Conservation (phyloP, 768 basidiomycete genomes). For the Phanerodontia chrysosporium region DNA sequence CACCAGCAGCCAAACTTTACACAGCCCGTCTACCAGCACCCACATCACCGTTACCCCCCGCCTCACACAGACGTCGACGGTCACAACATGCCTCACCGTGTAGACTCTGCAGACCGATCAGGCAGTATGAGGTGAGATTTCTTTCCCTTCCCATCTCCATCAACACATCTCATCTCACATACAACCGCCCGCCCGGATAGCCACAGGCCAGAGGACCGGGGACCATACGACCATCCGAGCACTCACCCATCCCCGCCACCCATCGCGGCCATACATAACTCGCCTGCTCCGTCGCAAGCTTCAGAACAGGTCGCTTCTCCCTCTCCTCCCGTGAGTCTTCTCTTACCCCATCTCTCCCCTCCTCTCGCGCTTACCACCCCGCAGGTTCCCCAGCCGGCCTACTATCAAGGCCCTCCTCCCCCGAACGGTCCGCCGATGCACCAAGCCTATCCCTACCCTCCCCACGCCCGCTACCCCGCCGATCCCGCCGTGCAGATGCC, state of each 20-base stretch:
- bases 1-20: constrained; percentile 3
- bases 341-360: constrained; percentile 28
- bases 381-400: constrained; percentile 5
- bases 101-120: constrained; percentile 32
- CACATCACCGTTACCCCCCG: constrained; percentile 16
- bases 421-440: constrained; percentile 9
- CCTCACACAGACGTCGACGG: constrained; percentile 15
- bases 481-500: constrained; percentile 17
- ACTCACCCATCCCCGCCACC: constrained; percentile 43
- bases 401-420: constrained; percentile 9
- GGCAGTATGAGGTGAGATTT: constrained; percentile 28
- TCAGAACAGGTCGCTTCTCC: constrained; percentile 53
- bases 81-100: constrained; percentile 47
- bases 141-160: constrained; percentile 25
- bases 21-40: constrained; percentile 10
- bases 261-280: constrained; percentile 50
- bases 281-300: constrained; percentile 47
- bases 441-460: constrained; percentile 15
- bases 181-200: constrained; percentile 15
- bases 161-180: constrained; percentile 12
- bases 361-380: constrained; percentile 18
- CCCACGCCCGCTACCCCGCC: constrained; percentile 20
- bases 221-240: constrained; percentile 33
- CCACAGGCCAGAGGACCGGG: constrained; percentile 35
- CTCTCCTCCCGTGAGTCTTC: constrained; percentile 38